Conservation (phyloP, 257 asterid species). For the Salvia miltiorrhiza region DNA sequence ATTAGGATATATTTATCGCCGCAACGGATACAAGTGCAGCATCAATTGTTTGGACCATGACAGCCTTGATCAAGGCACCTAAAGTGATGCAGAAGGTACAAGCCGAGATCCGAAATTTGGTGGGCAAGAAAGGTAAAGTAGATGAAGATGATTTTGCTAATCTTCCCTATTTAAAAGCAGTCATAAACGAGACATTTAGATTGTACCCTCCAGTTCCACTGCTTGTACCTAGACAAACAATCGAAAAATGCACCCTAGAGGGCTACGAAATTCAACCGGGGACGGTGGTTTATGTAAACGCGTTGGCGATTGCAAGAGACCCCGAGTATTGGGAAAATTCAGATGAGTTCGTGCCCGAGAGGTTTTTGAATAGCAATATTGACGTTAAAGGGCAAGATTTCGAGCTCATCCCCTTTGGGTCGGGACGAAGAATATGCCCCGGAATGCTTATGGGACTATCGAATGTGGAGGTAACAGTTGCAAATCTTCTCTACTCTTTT, state of each 20-base stretch:
- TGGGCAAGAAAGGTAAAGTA: neutral
- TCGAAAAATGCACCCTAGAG: neutral
- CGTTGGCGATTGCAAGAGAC: constrained; percentile 2
- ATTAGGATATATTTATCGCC: constrained; percentile 17
- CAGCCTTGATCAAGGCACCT: constrained; percentile 15
- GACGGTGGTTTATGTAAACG: neutral
- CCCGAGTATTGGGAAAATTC: neutral
- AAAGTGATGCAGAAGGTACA: neutral
- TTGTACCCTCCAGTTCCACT: constrained; percentile 26
- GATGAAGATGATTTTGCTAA: constrained; percentile 14
- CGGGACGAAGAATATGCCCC: constrained; percentile 14
- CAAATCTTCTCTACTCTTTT: neutral
- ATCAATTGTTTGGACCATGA: constrained; percentile 14
- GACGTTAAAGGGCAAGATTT: constrained; percentile 16
- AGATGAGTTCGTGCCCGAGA: constrained; percentile 18
- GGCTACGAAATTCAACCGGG: neutral
- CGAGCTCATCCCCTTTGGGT: constrained; percentile 10
- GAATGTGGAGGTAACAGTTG: neutral
- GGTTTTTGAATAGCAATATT: constrained; percentile 14
- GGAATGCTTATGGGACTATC: constrained; percentile 1
- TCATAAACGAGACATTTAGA: constrained; percentile 7
- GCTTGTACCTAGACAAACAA: constrained; percentile 18
- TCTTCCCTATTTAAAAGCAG: constrained; percentile 15
- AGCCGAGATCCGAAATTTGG: constrained; percentile 2
- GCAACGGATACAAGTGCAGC: constrained; percentile 14